phyloP scores from a whole-genome alignment of 495 filamentous ascomycete genomes.

The Podospora conica region DNA sequence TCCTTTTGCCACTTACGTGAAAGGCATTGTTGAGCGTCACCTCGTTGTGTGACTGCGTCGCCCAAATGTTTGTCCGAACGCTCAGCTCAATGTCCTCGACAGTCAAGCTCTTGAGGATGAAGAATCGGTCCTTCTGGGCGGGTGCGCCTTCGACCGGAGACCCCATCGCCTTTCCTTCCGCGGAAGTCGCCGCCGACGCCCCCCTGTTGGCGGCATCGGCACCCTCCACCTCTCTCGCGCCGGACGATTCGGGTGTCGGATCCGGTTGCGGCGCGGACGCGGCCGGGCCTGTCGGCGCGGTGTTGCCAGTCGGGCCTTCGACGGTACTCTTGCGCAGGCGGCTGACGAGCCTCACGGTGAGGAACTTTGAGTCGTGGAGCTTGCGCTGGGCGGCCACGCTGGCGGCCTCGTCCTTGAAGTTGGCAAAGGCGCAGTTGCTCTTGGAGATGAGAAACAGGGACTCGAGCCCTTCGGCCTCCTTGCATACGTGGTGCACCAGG shows the following conservation, averaged over 20 bases:
- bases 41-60: conserved; percentile 93
- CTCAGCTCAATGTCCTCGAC: conserved; percentile 93
- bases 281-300: conserved; percentile 51
- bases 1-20: conserved; percentile 50
- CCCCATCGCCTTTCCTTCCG: conserved; percentile 10
- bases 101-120: conserved; percentile 91
- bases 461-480: conserved; percentile 74
- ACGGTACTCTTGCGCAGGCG: conserved; percentile 63
- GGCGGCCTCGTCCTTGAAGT: conserved; percentile 76
- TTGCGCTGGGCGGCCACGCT: conserved; percentile 73
- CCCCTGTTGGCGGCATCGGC: conserved; percentile 17
- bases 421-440: conserved; percentile 97
- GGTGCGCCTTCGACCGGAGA: conserved; percentile 16
- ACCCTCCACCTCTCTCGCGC: background rate
- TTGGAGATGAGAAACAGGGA: conserved; percentile 94
- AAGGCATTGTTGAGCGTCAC: conserved; percentile 75
- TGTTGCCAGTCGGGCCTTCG: conserved; percentile 42
- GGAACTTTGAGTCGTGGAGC: conserved; percentile 88
- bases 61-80: conserved; percentile 81
- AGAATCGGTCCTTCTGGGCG: conserved; percentile 63
- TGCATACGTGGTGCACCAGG: conserved; percentile 86
- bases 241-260: conserved; percentile 15
- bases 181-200: background rate
- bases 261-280: conserved; percentile 22
- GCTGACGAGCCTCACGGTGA: conserved; percentile 87